A percentile compares a stretch with the other conserved stretches of the same genome.
Conservation (phyloP, 2,329 filamentous ascomycete genomes). For the Microsporum canis region DNA sequence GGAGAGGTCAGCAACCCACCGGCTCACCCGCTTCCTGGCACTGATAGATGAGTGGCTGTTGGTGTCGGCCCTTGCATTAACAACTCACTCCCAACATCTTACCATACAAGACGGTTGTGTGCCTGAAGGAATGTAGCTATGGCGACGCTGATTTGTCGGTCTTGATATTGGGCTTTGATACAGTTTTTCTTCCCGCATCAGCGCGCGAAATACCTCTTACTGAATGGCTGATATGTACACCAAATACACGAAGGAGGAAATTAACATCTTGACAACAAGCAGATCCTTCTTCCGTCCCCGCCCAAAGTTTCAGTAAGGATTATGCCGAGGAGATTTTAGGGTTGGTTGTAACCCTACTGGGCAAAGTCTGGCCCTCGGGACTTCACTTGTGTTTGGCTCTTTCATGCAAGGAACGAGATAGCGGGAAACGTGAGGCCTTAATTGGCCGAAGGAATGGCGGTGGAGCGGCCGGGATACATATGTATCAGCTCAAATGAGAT, state of each 20-base stretch:
- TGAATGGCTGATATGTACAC: neutral
- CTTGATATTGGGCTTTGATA: neutral
- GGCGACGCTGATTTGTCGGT: neutral
- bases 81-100: neutral
- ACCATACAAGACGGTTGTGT: neutral
- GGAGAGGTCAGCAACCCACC: neutral
- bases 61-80: neutral
- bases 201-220: neutral
- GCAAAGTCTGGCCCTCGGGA: neutral
- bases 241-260: neutral
- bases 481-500: neutral
- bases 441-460: neutral
- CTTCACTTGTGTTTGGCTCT: neutral
- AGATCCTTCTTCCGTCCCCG: neutral
- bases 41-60: neutral
- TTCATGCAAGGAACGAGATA: neutral
- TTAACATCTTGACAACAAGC: neutral
- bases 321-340: neutral
- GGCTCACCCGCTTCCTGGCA: neutral
- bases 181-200: neutral
- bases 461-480: neutral
- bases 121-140: neutral
- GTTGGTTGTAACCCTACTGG: neutral
- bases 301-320: neutral
- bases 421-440: neutral